A percentile compares a stretch with the other conserved stretches of the same genome.
phyloP scores from a whole-genome alignment of 257 asterid genomes.

The Solanum habrochaites region DNA sequence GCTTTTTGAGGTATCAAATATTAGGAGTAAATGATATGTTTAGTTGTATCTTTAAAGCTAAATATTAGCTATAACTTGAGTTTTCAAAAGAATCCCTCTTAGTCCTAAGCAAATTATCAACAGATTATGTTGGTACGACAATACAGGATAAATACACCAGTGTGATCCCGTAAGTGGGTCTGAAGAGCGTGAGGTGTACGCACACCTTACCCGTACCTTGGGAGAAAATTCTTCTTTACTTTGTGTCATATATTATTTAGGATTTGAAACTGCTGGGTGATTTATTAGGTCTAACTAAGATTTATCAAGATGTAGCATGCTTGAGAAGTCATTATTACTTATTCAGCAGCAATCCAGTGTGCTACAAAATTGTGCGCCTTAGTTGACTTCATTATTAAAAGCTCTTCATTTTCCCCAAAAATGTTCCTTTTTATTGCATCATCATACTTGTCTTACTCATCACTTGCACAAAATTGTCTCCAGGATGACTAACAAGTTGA shows the following conservation, averaged over 20 bases:
- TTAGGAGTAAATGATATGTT: neutral
- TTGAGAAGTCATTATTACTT: neutral
- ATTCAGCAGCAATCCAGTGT: neutral
- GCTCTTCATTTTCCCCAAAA: neutral
- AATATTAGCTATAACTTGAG: neutral
- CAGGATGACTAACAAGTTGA: neutral
- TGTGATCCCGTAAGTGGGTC: neutral
- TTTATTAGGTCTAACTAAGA: neutral
- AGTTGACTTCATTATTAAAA: neutral
- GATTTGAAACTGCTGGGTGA: neutral
- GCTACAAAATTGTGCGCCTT: neutral
- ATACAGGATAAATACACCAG: neutral
- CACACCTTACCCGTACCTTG: neutral
- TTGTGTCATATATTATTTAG: neutral
- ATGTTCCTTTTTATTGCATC: neutral
- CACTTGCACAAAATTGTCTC: neutral
- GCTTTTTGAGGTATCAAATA: neutral
- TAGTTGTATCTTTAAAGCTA: neutral
- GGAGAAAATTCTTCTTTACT: neutral
- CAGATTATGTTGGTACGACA: neutral
- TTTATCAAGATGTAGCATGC: neutral
- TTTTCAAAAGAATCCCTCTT: neutral
- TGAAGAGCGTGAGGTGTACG: neutral
- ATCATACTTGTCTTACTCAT: neutral
- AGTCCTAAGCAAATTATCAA: neutral